These are phyloP conservation scores for Pezicula neosporulosa DNA, from an alignment of 2,329 filamentous ascomycete species.

Conservation along the genomic window DNA sequence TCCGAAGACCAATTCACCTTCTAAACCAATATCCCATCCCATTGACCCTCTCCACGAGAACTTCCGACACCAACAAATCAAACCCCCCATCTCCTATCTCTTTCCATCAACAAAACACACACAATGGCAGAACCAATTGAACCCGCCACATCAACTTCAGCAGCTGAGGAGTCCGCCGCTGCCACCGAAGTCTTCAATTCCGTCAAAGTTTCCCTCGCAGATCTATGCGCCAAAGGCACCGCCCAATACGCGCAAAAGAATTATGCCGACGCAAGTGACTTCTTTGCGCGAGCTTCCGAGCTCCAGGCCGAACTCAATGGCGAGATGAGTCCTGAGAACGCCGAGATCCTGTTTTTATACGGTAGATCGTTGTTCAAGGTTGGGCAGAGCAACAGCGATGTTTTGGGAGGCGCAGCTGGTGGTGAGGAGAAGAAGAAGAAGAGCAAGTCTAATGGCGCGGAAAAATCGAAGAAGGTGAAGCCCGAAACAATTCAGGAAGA, in stretches of 20 bases:
- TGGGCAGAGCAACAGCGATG: slow-evolving; percentile 90
- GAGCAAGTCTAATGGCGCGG: slow-evolving; percentile 37
- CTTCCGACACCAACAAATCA: background rate
- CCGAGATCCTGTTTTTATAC: slow-evolving; percentile 91
- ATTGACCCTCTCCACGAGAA: too few relatives aligned
- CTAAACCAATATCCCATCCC: background rate
- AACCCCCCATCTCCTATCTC: background rate
- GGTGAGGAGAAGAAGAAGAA: slow-evolving; percentile 46
- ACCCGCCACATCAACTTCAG: slow-evolving; percentile 12
- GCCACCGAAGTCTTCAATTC: slow-evolving; percentile 26
- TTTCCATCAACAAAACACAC: background rate
- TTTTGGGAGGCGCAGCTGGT: slow-evolving; percentile 78
- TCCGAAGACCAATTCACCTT: background rate
- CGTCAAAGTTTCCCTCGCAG: slow-evolving; percentile 63
- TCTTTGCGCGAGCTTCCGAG: slow-evolving; percentile 85
- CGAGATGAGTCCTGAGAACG: slow-evolving; percentile 86
- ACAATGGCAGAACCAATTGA: slow-evolving; percentile 26
- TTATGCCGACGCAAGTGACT: slow-evolving; percentile 79
- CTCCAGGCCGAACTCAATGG: slow-evolving; percentile 89
- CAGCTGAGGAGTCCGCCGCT: slow-evolving; percentile 11
- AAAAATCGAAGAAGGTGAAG: slow-evolving; percentile 34
- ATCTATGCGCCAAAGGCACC: slow-evolving; percentile 76
- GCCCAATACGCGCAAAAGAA: slow-evolving; percentile 87
- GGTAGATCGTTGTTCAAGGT: slow-evolving; percentile 92
- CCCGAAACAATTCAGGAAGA: slow-evolving; percentile 29